Conservation (phyloP, 2,329 filamentous ascomycete genomes). For the Verticillium albo-atrum region DNA sequence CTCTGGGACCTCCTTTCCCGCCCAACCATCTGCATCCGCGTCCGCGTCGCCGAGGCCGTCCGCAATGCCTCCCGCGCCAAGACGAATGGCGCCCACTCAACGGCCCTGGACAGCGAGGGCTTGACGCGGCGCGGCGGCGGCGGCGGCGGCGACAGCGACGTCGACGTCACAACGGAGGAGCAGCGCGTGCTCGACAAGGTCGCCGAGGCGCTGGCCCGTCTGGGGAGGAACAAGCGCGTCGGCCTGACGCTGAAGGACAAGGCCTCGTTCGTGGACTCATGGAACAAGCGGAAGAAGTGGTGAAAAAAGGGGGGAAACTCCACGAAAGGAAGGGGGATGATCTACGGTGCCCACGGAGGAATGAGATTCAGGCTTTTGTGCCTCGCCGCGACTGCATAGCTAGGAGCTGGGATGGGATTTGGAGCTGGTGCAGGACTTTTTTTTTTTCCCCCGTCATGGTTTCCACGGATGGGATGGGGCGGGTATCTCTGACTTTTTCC, state of each 20-base stretch:
- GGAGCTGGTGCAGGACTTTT: background rate
- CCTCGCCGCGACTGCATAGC: conserved; percentile 12
- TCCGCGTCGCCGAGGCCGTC: conserved; percentile 79
- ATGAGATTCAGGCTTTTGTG: background rate
- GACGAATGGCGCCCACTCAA: conserved; percentile 27
- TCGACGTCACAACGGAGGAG: conserved; percentile 50
- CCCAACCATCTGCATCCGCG: conserved; percentile 84
- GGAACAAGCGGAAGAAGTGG: conserved; percentile 33
- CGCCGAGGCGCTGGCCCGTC: conserved; percentile 77
- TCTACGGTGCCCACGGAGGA: background rate
- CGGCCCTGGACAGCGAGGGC: conserved; percentile 24
- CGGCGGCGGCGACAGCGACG: conserved; percentile 18
- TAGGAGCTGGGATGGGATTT: conserved; percentile 15
- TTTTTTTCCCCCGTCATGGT: background rate
- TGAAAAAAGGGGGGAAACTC: conserved; percentile 1
- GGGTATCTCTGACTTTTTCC: conserved; percentile 2
- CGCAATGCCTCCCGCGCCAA: conserved; percentile 40
- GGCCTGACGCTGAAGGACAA: conserved; percentile 82
- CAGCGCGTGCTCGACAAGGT: conserved; percentile 70
- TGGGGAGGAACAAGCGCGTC: conserved; percentile 85
- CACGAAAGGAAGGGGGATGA: conserved; percentile 6
- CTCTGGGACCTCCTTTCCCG: conserved; percentile 82
- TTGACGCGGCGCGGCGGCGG: conserved; percentile 21
- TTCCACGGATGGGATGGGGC: background rate
- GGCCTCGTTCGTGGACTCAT: conserved; percentile 71